A percentile compares a stretch with the other conserved stretches of the same genome.
These are phyloP conservation scores for Perkinsus marinus DNA, from an alignment of 169 alveolate genomes.

Conservation along the genomic window DNA sequence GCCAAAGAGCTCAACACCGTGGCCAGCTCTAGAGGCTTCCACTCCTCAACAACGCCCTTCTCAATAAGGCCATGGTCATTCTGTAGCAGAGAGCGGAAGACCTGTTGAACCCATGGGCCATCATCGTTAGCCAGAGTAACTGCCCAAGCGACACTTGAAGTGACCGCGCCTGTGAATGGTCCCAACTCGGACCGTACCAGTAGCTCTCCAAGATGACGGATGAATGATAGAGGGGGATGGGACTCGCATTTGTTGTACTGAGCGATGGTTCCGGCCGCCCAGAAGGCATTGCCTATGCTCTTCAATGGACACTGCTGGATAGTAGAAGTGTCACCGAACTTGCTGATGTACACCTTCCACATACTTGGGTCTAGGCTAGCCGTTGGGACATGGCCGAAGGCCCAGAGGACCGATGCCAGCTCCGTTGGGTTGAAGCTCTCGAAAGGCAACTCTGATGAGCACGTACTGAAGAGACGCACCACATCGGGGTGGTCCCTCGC, in stretches of 20 bases:
- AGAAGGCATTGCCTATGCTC: neutral
- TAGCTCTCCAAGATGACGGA: neutral
- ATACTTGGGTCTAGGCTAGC: neutral
- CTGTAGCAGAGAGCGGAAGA: neutral
- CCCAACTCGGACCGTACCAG: neutral
- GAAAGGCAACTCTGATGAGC: neutral
- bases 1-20: neutral
- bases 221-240: neutral
- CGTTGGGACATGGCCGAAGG: neutral
- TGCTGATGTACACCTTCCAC: neutral
- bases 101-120: neutral
- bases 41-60: neutral
- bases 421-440: neutral
- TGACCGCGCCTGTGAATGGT: neutral
- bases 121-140: neutral
- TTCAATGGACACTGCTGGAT: neutral
- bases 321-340: neutral
- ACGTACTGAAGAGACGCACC: neutral
- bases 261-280: neutral
- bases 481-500: neutral
- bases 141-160: neutral
- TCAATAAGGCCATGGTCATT: neutral
- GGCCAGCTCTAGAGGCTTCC: neutral
- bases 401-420: neutral
- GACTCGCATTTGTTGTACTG: neutral